Evolutionary conservation across 2,329 filamentous ascomycete genomes (phyloP).

Genomic region (Penicillium polonicum): DNA sequence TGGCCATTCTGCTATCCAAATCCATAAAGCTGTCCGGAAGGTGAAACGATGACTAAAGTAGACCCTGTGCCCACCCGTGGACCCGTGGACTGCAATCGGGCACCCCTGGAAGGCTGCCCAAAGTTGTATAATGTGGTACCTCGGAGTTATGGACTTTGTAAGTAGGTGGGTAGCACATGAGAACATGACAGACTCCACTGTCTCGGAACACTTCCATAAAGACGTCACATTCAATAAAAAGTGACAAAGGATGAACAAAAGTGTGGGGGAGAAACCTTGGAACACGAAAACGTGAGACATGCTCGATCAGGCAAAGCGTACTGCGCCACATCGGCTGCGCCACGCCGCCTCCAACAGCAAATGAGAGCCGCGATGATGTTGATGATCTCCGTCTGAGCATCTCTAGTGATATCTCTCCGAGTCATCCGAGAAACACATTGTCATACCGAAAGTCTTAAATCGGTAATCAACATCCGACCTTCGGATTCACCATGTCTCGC

Average conservation of each 20-base stretch:
- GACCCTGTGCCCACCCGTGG: background rate
- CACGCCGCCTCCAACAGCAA: constrained; percentile 11
- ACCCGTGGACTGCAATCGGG: background rate
- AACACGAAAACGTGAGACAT: background rate
- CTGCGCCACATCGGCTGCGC: constrained; percentile 15
- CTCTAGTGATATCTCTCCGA: constrained; percentile 3
- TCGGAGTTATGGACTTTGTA: background rate
- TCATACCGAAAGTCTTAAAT: background rate
- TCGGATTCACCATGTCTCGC: constrained; percentile 40
- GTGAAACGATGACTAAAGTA: background rate
- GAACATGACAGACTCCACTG: background rate
- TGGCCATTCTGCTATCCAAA: background rate
- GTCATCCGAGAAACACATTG: background rate
- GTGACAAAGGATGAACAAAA: background rate
- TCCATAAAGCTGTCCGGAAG: background rate
- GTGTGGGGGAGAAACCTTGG: constrained; percentile 13
- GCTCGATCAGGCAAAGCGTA: background rate
- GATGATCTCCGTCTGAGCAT: constrained; percentile 15
- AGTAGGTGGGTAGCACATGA: background rate
- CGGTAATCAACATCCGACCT: background rate
- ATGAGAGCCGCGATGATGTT: constrained; percentile 21
- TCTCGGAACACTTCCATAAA: background rate
- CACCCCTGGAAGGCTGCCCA: background rate
- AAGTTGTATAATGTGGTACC: background rate
- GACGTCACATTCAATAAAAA: background rate